Conservation (phyloP, 73 alveolate species). For the Stentor roeselii region DNA sequence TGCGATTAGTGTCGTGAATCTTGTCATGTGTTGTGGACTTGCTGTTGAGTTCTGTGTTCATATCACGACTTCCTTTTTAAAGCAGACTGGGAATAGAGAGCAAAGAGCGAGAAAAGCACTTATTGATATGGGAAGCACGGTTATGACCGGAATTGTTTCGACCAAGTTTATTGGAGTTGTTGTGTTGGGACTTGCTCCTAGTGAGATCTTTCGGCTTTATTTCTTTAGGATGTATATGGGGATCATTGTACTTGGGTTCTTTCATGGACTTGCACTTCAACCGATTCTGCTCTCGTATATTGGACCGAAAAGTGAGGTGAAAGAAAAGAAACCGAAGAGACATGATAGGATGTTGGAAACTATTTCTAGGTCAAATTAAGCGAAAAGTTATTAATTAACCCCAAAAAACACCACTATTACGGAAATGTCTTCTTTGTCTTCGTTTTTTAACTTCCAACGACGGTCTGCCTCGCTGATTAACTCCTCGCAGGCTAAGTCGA, state of each 20-base stretch:
- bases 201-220: constrained; percentile 80
- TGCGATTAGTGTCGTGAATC: constrained; percentile 91
- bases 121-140: constrained; percentile 81
- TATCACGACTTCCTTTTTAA: constrained; percentile 79
- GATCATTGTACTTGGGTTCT: constrained; percentile 78
- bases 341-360: constrained; percentile 11
- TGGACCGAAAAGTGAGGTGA: constrained; percentile 47
- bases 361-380: neutral
- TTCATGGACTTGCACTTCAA: constrained; percentile 74
- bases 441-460: too few relatives aligned
- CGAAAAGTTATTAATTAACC: too few relatives aligned
- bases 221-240: constrained; percentile 90
- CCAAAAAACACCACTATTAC: too few relatives aligned
- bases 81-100: constrained; percentile 63
- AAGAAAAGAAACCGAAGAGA: constrained; percentile 11
- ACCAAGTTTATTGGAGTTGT: constrained; percentile 90
- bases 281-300: constrained; percentile 61
- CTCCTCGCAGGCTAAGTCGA: too few relatives aligned
- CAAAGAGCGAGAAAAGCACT: constrained; percentile 82
- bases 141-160: constrained; percentile 86
- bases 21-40: constrained; percentile 82
- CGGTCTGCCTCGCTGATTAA: too few relatives aligned
- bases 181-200: constrained; percentile 90
- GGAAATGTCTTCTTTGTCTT: too few relatives aligned
- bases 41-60: constrained; percentile 94